These are phyloP conservation scores for Amoebophrya sp. DNA, from an alignment of 169 alveolate genomes.

Conservation along the genomic window DNA sequence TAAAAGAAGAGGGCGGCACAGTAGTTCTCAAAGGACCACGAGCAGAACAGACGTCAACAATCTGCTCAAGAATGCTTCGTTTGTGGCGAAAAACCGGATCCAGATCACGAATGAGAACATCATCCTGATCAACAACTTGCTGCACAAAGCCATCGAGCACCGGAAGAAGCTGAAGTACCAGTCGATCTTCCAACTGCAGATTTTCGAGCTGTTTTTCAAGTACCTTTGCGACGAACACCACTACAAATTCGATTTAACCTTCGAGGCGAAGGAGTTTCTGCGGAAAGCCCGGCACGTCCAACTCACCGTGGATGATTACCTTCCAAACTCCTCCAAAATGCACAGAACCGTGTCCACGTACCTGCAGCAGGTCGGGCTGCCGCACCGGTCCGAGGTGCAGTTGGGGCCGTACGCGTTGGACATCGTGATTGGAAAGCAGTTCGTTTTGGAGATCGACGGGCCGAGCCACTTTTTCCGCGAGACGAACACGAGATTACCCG, in stretches of 20 bases:
- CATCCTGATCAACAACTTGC: too few species aligned
- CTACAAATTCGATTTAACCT: conserved; percentile 24
- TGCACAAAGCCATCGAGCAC: too few species aligned
- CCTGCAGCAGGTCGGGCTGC: conserved; percentile 39
- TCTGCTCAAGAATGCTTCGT: too few species aligned
- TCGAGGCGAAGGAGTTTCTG: conserved; percentile 32
- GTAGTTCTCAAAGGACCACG: too few species aligned
- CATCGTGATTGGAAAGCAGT: conserved; percentile 41
- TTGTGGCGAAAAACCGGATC: too few species aligned
- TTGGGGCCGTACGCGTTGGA: conserved; percentile 46
- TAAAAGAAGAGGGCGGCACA: too few species aligned
- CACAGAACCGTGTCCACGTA: conserved; percentile 40
- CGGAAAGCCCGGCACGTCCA: conserved; percentile 42
- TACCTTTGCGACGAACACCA: conserved; percentile 17
- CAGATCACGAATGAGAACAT: too few species aligned
- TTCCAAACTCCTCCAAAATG: conserved; percentile 40
- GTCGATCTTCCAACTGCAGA: conserved; percentile 38
- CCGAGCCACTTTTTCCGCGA: conserved; percentile 45
- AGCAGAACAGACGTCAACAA: too few species aligned
- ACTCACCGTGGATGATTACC: conserved; percentile 41
- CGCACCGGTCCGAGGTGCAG: conserved; percentile 43
- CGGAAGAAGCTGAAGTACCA: conserved; percentile 37
- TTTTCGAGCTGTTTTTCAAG: conserved; percentile 35
- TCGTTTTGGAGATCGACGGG: conserved; percentile 45
- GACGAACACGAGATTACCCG: conserved; percentile 38